Percentiles rank a stretch among this genome's conserved stretches.
Conservation (phyloP, 2,329 filamentous ascomycete species). For the Hymenoscyphus linearis region DNA sequence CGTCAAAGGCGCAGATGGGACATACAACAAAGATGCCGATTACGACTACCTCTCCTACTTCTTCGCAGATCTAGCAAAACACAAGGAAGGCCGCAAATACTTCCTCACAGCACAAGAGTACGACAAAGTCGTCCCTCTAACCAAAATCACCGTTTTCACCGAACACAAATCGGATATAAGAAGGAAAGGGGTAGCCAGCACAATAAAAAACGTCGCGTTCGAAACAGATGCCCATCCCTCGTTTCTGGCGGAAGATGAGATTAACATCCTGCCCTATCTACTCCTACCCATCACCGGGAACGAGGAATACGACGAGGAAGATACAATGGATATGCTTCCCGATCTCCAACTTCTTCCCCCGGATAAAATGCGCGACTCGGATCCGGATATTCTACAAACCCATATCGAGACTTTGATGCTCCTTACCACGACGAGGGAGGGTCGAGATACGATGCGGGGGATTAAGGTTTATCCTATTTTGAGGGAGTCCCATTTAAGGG, state of each 20-base stretch:
- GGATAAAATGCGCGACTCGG: slow-evolving; percentile 79
- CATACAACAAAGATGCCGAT: slow-evolving; percentile 78
- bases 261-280: slow-evolving; percentile 83
- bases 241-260: slow-evolving; percentile 65
- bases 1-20: slow-evolving; percentile 79
- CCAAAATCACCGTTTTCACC: slow-evolving; percentile 91
- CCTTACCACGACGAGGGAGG: slow-evolving; percentile 71
- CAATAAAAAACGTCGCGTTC: slow-evolving; percentile 91
- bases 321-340: slow-evolving; percentile 78
- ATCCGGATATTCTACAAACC: slow-evolving; percentile 71
- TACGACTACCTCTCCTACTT: slow-evolving; percentile 93
- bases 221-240: slow-evolving; percentile 66
- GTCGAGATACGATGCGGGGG: slow-evolving; percentile 66
- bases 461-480: slow-evolving; percentile 86
- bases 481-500: slow-evolving; percentile 74
- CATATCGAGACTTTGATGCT: slow-evolving; percentile 86
- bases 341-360: slow-evolving; percentile 86
- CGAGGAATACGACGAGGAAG: slow-evolving; percentile 84
- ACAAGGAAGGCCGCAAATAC: slow-evolving; percentile 67
- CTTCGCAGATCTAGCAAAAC: slow-evolving; percentile 87
- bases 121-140: slow-evolving; percentile 79
- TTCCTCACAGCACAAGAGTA: slow-evolving; percentile 70
- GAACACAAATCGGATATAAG: slow-evolving; percentile 80
- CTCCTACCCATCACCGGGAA: slow-evolving; percentile 81
- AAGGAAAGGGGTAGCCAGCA: slow-evolving; percentile 89